Evolutionary conservation across 2,329 filamentous ascomycete species (phyloP), one percentile per base, ranked within the genome.

Genomic region (Cladosporium phlei): DNA sequence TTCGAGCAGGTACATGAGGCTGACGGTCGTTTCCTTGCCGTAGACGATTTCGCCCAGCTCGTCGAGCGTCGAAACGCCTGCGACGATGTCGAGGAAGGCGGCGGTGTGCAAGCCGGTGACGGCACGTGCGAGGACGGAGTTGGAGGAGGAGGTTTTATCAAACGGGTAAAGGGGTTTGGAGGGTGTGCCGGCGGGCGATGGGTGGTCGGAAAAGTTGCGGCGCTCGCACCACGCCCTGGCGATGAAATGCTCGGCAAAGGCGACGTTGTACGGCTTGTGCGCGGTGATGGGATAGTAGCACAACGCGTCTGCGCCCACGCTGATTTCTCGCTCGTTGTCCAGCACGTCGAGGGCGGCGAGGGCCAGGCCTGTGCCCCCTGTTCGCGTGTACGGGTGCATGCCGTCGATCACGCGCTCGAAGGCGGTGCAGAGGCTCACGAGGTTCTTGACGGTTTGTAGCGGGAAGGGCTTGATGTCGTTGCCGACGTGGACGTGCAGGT

Each of bases 401-500:
- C 38, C 25, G 38, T 58, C 56, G 16, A 56, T 27, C 17, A 17
- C 11, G 7, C 52, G 42, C 33, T 54, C 55, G 29, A 53, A 55
- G 10, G 53, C 53, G 5, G 50, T 53, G 19, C 24, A 27, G 25
- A 57, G 12, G 30, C 52, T 46, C 5, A 53, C 16, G 2, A 58
- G 20, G 11, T 50, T 54, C 47, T 57, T 56, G 3, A 47, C 52
- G 2, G 48, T 47, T 10, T 40, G 30, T 2, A 58, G 20, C 2
- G 53, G 44, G 17, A 55, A 42, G 11, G 22, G 17, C 12, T 16
- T 6, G n/a, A 14, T 16, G 25, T 32, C 38, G 22, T 46, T 33
- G 22, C 50, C 56, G 16, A 57, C 34, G 43, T 57, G 56, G 3
- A 58, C 48, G 42, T 58, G 56, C 20, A 57, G 19, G 16, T 48